Percentiles rank a stretch among this genome's conserved stretches.
Conservation (phyloP, 495 filamentous ascomycete genomes). For the Aspergillus nanangensis region DNA sequence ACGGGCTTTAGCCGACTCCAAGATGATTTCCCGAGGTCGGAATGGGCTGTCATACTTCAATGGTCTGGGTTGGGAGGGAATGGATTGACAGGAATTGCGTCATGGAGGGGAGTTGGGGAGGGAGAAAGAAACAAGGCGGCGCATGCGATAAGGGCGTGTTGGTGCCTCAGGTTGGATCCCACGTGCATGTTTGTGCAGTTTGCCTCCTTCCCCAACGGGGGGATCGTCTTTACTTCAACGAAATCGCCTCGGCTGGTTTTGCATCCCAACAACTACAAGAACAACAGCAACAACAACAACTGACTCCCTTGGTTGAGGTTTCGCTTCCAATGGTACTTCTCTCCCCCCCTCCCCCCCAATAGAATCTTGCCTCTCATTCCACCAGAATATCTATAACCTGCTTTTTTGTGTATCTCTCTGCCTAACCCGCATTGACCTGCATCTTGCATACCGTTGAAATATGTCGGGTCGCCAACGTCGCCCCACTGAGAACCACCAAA, state of each 20-base stretch:
- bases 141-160: too few species aligned
- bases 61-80: slow-evolving; percentile 1
- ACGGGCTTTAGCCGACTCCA: slow-evolving; percentile 69
- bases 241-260: not conserved
- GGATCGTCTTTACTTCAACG: not conserved
- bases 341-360: not conserved
- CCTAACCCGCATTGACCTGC: slow-evolving; percentile 1
- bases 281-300: too few species aligned
- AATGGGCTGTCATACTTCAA: slow-evolving; percentile 11
- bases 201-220: not conserved
- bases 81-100: slow-evolving; percentile 6
- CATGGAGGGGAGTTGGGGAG: slow-evolving; percentile 5
- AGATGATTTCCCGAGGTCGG: slow-evolving; percentile 16
- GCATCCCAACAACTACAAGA: too few species aligned
- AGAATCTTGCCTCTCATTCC: not conserved
- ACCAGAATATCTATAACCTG: too few species aligned
- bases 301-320: too few species aligned
- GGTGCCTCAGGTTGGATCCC: not conserved
- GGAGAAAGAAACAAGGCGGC: not conserved
- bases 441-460: not conserved
- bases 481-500: slow-evolving; percentile 20
- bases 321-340: too few species aligned
- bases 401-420: not conserved
- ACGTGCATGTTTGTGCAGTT: not conserved
- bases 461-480: slow-evolving; percentile 38